These are phyloP conservation scores for Arxiozyma heterogenica DNA, from an alignment of 1,139 yeast genomes.

Conservation along the genomic window DNA sequence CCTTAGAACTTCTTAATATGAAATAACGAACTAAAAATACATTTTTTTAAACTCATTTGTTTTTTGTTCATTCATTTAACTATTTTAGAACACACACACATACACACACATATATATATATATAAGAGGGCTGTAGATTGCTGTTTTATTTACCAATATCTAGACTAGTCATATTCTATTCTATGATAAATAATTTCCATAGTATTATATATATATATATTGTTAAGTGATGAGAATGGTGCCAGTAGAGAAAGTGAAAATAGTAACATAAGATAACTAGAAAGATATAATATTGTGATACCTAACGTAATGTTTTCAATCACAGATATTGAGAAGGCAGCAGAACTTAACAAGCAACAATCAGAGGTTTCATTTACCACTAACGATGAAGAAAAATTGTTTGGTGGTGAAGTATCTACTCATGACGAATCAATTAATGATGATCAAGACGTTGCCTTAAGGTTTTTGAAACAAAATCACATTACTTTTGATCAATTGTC, in stretches of 20 bases:
- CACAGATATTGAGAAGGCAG: not conserved
- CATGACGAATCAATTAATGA: not conserved
- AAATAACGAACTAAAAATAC: no score
- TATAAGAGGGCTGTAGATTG: no score
- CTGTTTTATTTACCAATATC: no score
- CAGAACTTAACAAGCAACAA: not conserved
- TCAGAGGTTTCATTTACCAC: not conserved
- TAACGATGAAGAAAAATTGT: not conserved
- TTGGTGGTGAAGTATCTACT: not conserved
- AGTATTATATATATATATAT: no score
- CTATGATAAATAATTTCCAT: not conserved
- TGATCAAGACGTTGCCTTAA: conserved; percentile 21
- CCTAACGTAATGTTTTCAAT: not conserved
- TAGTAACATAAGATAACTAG: not conserved
- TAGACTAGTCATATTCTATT: no score
- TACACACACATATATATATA: no score
- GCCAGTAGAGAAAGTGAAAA: not conserved
- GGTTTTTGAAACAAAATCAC: conserved; percentile 18
- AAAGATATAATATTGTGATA: not conserved
- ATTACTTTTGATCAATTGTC: not conserved
- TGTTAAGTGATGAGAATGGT: no score
- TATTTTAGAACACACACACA: no score
- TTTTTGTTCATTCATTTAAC: no score
- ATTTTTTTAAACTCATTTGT: no score
- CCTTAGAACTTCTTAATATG: no score